phyloP scores from a whole-genome alignment of 192 early-diverging fungal species.

The Coemansia sp. region DNA sequence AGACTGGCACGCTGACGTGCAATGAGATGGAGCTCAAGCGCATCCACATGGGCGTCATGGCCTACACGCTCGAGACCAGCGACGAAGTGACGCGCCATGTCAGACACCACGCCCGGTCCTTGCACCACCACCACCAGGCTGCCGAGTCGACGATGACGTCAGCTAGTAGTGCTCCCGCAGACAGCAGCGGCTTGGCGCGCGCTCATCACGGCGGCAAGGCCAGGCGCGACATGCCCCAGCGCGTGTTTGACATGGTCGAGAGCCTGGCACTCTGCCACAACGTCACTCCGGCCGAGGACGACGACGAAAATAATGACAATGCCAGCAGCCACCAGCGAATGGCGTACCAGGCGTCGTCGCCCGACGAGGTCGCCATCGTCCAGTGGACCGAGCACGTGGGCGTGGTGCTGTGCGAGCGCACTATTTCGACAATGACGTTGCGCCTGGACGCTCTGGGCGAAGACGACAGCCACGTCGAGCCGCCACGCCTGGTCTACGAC shows the following conservation, averaged over 20 bases:
- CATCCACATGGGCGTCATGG: constrained; percentile 94
- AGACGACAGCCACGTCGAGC: constrained; percentile 25
- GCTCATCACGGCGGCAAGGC: constrained; percentile 56
- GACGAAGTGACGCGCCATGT: constrained; percentile 81
- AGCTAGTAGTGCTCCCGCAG: neutral
- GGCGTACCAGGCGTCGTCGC: constrained; percentile 91
- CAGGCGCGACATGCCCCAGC: constrained; percentile 78
- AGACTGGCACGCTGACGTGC: constrained; percentile 93
- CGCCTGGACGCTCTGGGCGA: constrained; percentile 53
- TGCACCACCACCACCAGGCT: neutral
- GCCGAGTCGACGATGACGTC: neutral
- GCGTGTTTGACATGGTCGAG: constrained; percentile 84
- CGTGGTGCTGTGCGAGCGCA: constrained; percentile 75
- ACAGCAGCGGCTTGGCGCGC: neutral
- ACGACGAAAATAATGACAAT: neutral
- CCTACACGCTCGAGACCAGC: constrained; percentile 85
- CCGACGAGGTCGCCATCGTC: constrained; percentile 95
- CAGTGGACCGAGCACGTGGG: constrained; percentile 90
- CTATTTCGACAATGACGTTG: constrained; percentile 67
- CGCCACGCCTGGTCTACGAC: constrained; percentile 63
- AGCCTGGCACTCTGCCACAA: constrained; percentile 91
- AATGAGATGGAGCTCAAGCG: constrained; percentile 98
- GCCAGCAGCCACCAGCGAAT: constrained; percentile 28
- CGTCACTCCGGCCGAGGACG: constrained; percentile 62
- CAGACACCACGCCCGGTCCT: constrained; percentile 12